phyloP scores from a whole-genome alignment of 192 early-diverging fungal genomes.

The Coemansia furcata region DNA sequence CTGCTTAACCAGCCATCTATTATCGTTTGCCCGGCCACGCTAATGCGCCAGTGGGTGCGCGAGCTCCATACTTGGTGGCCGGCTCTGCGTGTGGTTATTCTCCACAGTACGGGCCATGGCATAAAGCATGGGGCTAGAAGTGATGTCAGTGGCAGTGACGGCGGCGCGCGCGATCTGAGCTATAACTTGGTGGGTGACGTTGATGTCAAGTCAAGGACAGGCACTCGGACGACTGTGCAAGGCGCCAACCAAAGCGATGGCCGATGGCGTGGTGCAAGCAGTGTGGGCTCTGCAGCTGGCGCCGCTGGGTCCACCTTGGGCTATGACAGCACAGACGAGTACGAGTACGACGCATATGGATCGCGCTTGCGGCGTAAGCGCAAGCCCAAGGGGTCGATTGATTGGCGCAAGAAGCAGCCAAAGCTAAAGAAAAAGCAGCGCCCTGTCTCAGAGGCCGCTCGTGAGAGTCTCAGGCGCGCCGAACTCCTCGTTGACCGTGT shows the following conservation, averaged over 20 bases:
- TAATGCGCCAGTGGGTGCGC: slow-evolving; percentile 80
- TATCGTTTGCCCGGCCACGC: slow-evolving; percentile 76
- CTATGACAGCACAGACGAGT: slow-evolving; percentile 46
- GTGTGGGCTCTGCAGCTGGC: not conserved
- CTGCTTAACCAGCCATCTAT: slow-evolving; percentile 57
- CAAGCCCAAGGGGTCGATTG: slow-evolving; percentile 37
- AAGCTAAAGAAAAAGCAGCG: slow-evolving; percentile 9
- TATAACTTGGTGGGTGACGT: slow-evolving; percentile 4
- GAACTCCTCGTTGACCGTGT: slow-evolving; percentile 33
- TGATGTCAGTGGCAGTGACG: not conserved
- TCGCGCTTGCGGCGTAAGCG: slow-evolving; percentile 46
- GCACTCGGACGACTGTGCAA: slow-evolving; percentile 11
- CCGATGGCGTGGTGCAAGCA: not conserved
- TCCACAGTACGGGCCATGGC: slow-evolving; percentile 84
- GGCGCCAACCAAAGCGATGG: not conserved
- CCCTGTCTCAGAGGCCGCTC: slow-evolving; percentile 8
- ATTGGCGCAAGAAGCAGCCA: slow-evolving; percentile 35
- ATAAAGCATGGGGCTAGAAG: slow-evolving; percentile 32
- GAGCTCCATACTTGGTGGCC: slow-evolving; percentile 86
- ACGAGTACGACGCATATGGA: slow-evolving; percentile 50
- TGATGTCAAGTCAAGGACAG: not conserved
- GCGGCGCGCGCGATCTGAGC: not conserved
- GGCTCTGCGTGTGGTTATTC: slow-evolving; percentile 79
- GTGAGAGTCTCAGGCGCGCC: slow-evolving; percentile 24
- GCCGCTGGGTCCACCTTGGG: not conserved